phyloP scores from a whole-genome alignment of 2,329 filamentous ascomycete genomes.

The Pseudogymnoascus sp. region DNA sequence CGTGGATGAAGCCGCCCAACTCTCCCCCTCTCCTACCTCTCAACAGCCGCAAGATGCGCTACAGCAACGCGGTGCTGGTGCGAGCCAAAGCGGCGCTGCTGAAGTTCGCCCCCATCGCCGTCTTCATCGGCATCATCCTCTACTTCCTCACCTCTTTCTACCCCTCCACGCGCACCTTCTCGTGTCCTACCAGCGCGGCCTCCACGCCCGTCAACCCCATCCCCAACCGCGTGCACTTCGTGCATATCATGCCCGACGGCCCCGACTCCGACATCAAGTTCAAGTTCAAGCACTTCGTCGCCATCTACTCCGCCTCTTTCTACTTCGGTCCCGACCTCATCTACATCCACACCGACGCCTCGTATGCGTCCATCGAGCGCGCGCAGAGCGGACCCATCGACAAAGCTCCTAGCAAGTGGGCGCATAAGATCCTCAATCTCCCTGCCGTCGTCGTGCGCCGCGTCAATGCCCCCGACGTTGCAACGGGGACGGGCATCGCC shows the following conservation, averaged over 20 bases:
- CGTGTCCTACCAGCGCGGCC: not conserved
- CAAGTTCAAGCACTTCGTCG: slow-evolving; percentile 23
- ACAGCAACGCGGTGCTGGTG: not conserved
- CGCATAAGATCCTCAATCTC: slow-evolving; percentile 19
- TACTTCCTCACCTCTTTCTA: not conserved
- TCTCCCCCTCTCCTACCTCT: not conserved
- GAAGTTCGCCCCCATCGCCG: not conserved
- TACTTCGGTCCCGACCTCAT: slow-evolving; percentile 21
- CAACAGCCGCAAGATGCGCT: not conserved
- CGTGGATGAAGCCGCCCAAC: not conserved
- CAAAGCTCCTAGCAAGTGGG: slow-evolving; percentile 19
- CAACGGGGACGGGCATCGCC: slow-evolving; percentile 13
- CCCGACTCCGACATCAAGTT: slow-evolving; percentile 16
- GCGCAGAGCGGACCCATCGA: slow-evolving; percentile 9
- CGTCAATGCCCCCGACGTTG: slow-evolving; percentile 16
- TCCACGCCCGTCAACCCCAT: slow-evolving; percentile 12
- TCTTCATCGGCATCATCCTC: not conserved
- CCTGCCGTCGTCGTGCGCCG: slow-evolving; percentile 17
- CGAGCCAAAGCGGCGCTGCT: not conserved
- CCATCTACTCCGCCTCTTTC: slow-evolving; percentile 22
- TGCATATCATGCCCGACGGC: slow-evolving; percentile 20
- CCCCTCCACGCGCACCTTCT: not conserved
- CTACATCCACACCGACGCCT: slow-evolving; percentile 26
- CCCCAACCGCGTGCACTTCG: slow-evolving; percentile 25
- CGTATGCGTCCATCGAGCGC: slow-evolving; percentile 13